Evolutionary conservation across 2,329 filamentous ascomycete species (phyloP).

Genomic region (Penicillium fuscoglaucum): DNA sequence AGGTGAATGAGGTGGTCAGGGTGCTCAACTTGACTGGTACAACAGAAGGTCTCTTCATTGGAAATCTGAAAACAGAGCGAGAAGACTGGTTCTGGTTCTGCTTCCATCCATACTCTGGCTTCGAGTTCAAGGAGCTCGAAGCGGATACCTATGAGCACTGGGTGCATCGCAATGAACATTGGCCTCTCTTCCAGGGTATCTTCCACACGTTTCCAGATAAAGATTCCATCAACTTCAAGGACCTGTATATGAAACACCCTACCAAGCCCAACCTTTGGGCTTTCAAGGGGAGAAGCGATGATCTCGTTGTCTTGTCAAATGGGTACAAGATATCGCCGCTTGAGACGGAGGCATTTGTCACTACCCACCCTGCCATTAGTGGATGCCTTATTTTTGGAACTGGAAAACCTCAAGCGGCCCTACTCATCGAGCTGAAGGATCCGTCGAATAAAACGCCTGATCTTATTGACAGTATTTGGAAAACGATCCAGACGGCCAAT

Average conservation of each 20-base stretch:
- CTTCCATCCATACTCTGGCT: neutral
- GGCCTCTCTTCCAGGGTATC: neutral
- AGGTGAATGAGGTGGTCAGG: neutral
- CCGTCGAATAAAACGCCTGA: neutral
- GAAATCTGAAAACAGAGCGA: neutral
- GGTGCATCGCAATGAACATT: neutral
- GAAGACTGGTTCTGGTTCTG: neutral
- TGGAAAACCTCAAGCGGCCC: neutral
- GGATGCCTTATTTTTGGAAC: neutral
- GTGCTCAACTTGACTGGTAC: neutral
- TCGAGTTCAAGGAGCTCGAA: neutral
- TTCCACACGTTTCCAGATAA: neutral
- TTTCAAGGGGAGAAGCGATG: neutral
- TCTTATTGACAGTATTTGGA: neutral
- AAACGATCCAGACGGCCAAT: neutral
- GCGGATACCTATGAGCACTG: neutral
- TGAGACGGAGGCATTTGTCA: neutral
- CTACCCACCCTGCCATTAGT: neutral
- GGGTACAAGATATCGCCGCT: neutral
- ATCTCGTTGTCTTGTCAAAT: neutral
- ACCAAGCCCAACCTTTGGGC: neutral
- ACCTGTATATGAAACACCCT: neutral
- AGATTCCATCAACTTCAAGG: neutral
- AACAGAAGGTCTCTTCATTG: neutral
- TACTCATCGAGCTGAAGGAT: neutral